Conservation (phyloP, 75 land plant genomes). For the Pinus tabuliformis region DNA sequence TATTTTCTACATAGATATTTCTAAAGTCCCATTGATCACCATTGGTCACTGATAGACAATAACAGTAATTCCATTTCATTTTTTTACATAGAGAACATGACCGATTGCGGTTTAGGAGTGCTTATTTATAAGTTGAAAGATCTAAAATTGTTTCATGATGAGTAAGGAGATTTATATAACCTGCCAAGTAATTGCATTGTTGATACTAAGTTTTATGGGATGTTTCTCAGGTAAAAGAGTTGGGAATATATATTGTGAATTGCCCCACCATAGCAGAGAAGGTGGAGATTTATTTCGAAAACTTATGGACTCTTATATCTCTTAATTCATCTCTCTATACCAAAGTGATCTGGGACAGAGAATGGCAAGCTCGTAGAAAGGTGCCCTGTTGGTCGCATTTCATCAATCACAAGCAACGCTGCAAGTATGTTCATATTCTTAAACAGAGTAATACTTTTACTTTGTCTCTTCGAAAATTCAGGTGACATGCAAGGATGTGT, state of each 20-base stretch:
- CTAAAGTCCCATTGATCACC: too few species aligned
- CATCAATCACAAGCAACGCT: conserved; percentile 36
- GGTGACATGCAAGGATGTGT: neutral
- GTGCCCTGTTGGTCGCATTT: conserved; percentile 95
- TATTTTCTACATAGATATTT: too few species aligned
- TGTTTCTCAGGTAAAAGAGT: conserved; percentile 72
- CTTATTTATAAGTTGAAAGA: neutral
- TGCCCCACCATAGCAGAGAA: conserved; percentile 56
- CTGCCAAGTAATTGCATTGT: neutral
- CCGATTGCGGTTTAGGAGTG: too few species aligned
- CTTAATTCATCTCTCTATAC: conserved; percentile 66
- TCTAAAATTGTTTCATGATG: neutral
- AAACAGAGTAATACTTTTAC: conserved; percentile 1
- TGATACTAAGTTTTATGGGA: neutral
- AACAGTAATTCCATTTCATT: too few species aligned
- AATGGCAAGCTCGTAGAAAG: conserved; percentile 67
- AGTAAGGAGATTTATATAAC: neutral
- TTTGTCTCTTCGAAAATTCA: neutral
- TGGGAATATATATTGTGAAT: conserved; percentile 69
- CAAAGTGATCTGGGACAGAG: conserved; percentile 60
- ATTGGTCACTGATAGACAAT: too few species aligned
- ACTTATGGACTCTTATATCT: conserved; percentile 67
- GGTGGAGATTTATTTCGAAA: conserved; percentile 60
- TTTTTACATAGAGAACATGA: too few species aligned
- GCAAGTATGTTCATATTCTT: conserved; percentile 46